phyloP scores from a whole-genome alignment of 2,329 filamentous ascomycete species.

The Fusarium sarcochroum region DNA sequence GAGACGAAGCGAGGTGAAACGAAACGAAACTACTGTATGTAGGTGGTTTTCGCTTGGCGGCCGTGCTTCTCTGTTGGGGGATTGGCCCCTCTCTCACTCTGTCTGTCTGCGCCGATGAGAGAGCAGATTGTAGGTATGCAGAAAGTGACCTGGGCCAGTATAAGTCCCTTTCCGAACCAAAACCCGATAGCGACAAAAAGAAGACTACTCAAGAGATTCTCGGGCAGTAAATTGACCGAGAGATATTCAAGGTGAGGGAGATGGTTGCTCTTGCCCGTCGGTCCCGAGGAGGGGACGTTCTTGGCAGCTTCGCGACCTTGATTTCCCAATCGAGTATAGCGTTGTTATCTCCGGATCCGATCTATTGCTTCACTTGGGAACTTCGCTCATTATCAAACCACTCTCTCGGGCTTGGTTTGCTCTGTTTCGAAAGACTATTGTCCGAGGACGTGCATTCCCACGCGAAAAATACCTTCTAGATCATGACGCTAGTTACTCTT shows the following conservation, averaged over 20 bases:
- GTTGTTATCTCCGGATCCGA: conserved; percentile 40
- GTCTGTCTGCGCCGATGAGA: not conserved
- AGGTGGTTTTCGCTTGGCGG: conserved; percentile 11
- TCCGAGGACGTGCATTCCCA: conserved; percentile 14
- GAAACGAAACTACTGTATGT: too few relatives aligned
- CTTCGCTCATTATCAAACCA: conserved; percentile 19
- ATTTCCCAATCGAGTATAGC: conserved; percentile 42
- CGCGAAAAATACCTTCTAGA: conserved; percentile 1
- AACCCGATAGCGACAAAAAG: not conserved
- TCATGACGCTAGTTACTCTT: conserved; percentile 18
- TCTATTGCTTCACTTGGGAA: conserved; percentile 19
- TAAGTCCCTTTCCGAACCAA: too few relatives aligned
- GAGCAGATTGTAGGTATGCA: not conserved
- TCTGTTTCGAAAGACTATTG: conserved; percentile 4
- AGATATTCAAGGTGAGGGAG: conserved; percentile 8
- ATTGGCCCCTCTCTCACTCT: conserved; percentile 8
- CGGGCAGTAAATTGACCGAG: conserved; percentile 28
- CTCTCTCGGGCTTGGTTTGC: conserved; percentile 11
- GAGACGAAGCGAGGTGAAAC: not conserved
- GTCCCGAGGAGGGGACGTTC: conserved; percentile 41
- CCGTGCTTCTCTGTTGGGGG: conserved; percentile 17
- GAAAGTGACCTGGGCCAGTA: too few relatives aligned
- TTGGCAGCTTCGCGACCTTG: conserved; percentile 9
- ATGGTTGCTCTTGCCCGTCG: conserved; percentile 35
- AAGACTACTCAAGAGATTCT: not conserved